Conservation (phyloP, 352 stramenopile species). For the Pythium angustatum region DNA sequence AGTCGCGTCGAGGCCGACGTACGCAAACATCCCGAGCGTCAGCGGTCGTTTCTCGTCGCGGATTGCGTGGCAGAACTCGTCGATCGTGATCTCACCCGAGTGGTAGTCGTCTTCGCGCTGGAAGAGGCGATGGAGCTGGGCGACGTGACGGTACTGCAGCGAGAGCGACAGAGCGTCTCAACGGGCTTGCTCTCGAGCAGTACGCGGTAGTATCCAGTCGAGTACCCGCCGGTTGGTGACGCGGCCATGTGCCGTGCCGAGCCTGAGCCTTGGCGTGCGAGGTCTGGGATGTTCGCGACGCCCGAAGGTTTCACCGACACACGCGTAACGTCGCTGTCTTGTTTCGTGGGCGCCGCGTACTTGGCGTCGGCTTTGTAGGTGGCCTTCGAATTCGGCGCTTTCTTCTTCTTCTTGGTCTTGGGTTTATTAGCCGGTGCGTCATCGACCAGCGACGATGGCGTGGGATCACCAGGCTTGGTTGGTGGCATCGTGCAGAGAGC, state of each 20-base stretch:
- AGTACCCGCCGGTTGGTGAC: conserved; percentile 28
- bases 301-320: conserved; percentile 8
- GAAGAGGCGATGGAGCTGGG: conserved; percentile 40
- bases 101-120: conserved; percentile 45
- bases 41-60: conserved; percentile 57
- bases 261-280: neutral
- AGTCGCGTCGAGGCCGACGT: conserved; percentile 34
- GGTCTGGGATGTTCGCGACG: neutral
- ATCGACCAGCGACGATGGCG: neutral
- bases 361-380: neutral
- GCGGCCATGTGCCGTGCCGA: neutral
- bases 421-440: neutral
- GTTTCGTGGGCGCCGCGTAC: no score
- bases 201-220: conserved; percentile 47
- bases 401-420: conserved; percentile 27
- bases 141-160: conserved; percentile 46
- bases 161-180: conserved; percentile 55
- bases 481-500: neutral
- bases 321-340: neutral
- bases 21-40: conserved; percentile 53
- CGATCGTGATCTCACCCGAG: conserved; percentile 51
- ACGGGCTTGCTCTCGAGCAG: conserved; percentile 51
- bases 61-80: conserved; percentile 63
- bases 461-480: neutral
- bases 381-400: neutral